Conservation (phyloP, 345 rosid species). For the Nephelium lappaceum region DNA sequence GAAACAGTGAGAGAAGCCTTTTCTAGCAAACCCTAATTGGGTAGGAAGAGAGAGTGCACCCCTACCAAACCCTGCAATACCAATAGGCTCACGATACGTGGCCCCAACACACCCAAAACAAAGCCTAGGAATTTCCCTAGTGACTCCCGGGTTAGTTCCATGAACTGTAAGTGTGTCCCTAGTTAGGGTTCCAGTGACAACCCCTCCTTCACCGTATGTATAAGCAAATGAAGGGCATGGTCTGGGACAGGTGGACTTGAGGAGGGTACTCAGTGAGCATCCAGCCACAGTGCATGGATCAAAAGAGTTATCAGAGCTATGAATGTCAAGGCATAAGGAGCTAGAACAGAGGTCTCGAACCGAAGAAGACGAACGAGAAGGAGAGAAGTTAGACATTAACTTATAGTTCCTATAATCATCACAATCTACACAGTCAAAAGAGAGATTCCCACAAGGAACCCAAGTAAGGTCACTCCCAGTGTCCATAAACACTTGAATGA, state of each 20-base stretch:
- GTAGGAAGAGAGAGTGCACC: slow-evolving; percentile 78
- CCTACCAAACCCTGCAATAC: slow-evolving; percentile 87
- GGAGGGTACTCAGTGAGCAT: slow-evolving; percentile 62
- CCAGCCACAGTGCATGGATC: slow-evolving; percentile 71
- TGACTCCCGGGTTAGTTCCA: slow-evolving; percentile 27
- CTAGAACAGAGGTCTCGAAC: slow-evolving; percentile 59
- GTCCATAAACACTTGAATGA: slow-evolving; percentile 76
- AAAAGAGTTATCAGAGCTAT: slow-evolving; percentile 75
- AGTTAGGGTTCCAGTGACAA: slow-evolving; percentile 57
- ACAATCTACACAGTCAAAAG: slow-evolving; percentile 76
- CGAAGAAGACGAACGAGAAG: slow-evolving; percentile 64
- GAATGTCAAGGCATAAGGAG: slow-evolving; percentile 58
- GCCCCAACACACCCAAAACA: slow-evolving; percentile 74
- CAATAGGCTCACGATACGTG: slow-evolving; percentile 72
- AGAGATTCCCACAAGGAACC: slow-evolving; percentile 84
- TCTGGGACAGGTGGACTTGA: slow-evolving; percentile 58
- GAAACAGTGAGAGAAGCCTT: slow-evolving; percentile 86
- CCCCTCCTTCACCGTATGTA: slow-evolving; percentile 77
- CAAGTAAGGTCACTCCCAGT: slow-evolving; percentile 93
- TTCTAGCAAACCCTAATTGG: slow-evolving; percentile 70
- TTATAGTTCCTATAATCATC: slow-evolving; percentile 55
- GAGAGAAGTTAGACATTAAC: slow-evolving; percentile 48
- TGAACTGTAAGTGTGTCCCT: slow-evolving; percentile 68
- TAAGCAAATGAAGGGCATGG: slow-evolving; percentile 92
- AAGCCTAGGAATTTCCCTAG: slow-evolving; percentile 54